Base-by-base conservation (phyloP, 169 alveolate species). In the Plasmodium sp. region DNA sequence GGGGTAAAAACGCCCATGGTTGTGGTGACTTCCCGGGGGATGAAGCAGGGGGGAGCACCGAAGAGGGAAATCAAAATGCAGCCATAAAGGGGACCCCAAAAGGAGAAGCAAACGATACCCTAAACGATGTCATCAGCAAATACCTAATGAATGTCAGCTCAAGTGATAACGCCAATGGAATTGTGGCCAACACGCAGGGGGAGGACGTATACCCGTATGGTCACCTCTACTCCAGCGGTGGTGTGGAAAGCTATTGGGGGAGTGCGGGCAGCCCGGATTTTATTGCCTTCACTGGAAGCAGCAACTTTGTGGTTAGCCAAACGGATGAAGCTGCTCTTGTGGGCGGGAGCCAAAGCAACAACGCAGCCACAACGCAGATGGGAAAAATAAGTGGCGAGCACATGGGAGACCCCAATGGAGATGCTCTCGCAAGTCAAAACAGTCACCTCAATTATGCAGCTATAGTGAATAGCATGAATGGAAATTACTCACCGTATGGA, bases 61-160 rank as follows among this genome's bases (percentile, higher is more conserved):
- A 31, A n/a, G 43, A 22, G 31, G n/a, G 39, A 67, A 67, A 67
- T 67, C 1, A 67, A 27, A 31, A 67, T 31, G 77, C 14, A 27
- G 1, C 22, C 5, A 33, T 10, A 10, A 36, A 14, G 27, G 74
- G 48, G 73, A 83, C 71, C 45, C 10, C 14, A 6, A 72, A 83
- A 36, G 58, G 34, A 36, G 67, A 84, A 18, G n/a, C 73, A 43
- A 71, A 73, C 34, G 73, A 71, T 14, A 3, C n/a, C 18, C 56
- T 84, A 39, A 72, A 84, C 41, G 93, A 84, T 72, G 93, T 84
- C 31, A 84, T 84, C 45, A 48, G 75, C 10, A 84, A 72, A 72
- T 84, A 84, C 36, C 45, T 84, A 45, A 84, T 43, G 82, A 48
- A 67, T 45, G 18, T 71, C 16, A 74, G 48, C 16, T 67, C 77